Percentiles rank a stretch among this genome's conserved stretches.
phyloP scores from a whole-genome alignment of 176 grass and related monocot species.

The Olyra latifolia region DNA sequence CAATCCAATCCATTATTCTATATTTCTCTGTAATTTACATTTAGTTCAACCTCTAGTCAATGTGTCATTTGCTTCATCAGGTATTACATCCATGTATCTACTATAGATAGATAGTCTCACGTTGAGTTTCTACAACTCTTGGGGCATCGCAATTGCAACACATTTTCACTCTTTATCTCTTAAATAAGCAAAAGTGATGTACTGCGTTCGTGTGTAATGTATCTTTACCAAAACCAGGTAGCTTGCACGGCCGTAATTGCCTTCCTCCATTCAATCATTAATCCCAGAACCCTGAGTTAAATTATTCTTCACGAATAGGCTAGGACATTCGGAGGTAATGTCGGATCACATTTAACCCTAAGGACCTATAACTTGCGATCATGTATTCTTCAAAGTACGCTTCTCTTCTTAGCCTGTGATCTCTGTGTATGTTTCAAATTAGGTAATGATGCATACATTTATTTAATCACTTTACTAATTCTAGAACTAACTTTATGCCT shows the following conservation, averaged over 20 bases:
- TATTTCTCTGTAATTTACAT: background rate
- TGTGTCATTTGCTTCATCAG: background rate
- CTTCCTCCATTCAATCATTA: background rate
- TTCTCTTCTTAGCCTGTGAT: background rate
- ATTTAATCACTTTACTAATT: background rate
- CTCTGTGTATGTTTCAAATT: conserved; percentile 23
- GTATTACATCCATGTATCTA: background rate
- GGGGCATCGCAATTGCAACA: background rate
- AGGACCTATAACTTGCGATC: background rate
- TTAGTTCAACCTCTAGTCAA: background rate
- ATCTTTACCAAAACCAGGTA: background rate
- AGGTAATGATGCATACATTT: conserved; percentile 6
- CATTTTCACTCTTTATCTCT: background rate
- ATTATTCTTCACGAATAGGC: conserved; percentile 7
- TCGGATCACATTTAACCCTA: background rate
- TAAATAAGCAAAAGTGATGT: conserved; percentile 1
- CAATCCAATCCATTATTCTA: background rate
- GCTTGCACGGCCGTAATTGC: background rate
- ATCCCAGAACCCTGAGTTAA: background rate
- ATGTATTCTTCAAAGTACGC: background rate
- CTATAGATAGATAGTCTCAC: background rate
- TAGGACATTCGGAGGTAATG: background rate
- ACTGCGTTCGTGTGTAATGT: background rate
- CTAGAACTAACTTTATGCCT: background rate
- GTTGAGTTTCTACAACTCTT: background rate